Conservation (phyloP, 495 filamentous ascomycete genomes). For the Penicillium roqueforti region DNA sequence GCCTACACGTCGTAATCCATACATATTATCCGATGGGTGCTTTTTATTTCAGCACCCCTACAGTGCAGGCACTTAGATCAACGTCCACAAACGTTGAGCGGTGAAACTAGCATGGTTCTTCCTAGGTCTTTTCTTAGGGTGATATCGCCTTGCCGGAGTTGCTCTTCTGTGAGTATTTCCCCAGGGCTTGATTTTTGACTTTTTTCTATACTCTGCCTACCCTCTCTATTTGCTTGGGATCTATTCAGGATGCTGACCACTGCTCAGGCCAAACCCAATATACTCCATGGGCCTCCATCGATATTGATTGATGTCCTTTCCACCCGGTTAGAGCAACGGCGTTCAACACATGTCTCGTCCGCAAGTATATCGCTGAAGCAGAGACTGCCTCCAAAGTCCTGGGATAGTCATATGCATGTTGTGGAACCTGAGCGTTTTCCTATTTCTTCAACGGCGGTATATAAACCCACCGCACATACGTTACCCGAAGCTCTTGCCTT, state of each 20-base stretch:
- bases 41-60: constrained; percentile 11
- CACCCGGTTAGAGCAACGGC: constrained; percentile 8
- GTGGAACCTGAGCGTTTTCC: constrained; percentile 43
- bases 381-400: constrained; percentile 36
- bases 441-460: constrained; percentile 33
- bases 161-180: constrained; percentile 19
- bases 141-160: constrained; percentile 8
- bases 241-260: constrained; percentile 23
- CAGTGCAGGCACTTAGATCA: not conserved
- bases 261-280: constrained; percentile 14
- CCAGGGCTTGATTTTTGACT: not conserved
- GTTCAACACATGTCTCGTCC: constrained; percentile 10
- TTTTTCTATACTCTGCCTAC: not conserved
- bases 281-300: constrained; percentile 10
- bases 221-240: not conserved
- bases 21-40: constrained; percentile 6
- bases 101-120: constrained; percentile 18
- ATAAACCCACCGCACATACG: constrained; percentile 36
- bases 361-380: constrained; percentile 17
- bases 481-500: constrained; percentile 39
- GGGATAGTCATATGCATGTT: constrained; percentile 55
- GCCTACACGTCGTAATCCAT: not conserved
- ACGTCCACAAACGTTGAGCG: constrained; percentile 21
- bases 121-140: constrained; percentile 11
- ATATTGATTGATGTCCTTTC: constrained; percentile 14